These are phyloP conservation scores for Phallus indusiatus DNA, from an alignment of 768 basidiomycete genomes.

Conservation along the genomic window DNA sequence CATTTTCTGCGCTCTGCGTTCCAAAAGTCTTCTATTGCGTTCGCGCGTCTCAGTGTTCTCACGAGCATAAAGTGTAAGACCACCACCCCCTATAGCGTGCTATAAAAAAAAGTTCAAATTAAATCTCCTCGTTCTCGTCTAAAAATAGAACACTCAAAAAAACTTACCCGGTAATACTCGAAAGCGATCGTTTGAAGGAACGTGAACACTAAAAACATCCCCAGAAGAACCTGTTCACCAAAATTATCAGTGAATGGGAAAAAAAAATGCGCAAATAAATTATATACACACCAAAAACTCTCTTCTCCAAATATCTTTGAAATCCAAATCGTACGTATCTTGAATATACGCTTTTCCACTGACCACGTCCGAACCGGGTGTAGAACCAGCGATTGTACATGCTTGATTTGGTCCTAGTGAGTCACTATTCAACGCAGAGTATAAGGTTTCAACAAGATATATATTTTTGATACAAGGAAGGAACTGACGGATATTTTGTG, in stretches of 20 bases:
- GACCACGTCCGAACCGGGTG: background rate
- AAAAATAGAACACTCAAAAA: background rate
- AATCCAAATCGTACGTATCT: slow-evolving; percentile 40
- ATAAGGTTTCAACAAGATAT: slow-evolving; percentile 15
- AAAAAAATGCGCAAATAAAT: background rate
- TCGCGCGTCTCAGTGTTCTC: slow-evolving; percentile 46
- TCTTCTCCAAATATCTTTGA: slow-evolving; percentile 50
- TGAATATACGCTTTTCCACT: slow-evolving; percentile 41
- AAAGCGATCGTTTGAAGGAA: slow-evolving; percentile 56
- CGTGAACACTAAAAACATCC: slow-evolving; percentile 62
- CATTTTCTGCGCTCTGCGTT: slow-evolving; percentile 33
- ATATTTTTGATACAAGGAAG: slow-evolving; percentile 19
- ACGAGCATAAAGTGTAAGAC: slow-evolving; percentile 50
- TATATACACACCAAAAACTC: slow-evolving; percentile 42
- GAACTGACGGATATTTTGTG: slow-evolving; percentile 51
- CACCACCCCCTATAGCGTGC: slow-evolving; percentile 42
- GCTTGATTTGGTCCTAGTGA: slow-evolving; percentile 30
- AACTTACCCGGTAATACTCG: slow-evolving; percentile 52
- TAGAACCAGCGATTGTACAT: slow-evolving; percentile 1
- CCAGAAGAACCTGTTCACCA: slow-evolving; percentile 40
- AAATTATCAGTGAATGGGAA: background rate
- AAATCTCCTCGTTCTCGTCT: no score
- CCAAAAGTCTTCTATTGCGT: slow-evolving; percentile 42
- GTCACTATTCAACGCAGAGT: slow-evolving; percentile 28
- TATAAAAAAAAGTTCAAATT: slow-evolving; percentile 17